A percentile compares a stretch with the other conserved stretches of the same genome.
phyloP scores from a whole-genome alignment of 2,329 filamentous ascomycete species.

The Xylaria arbuscula region DNA sequence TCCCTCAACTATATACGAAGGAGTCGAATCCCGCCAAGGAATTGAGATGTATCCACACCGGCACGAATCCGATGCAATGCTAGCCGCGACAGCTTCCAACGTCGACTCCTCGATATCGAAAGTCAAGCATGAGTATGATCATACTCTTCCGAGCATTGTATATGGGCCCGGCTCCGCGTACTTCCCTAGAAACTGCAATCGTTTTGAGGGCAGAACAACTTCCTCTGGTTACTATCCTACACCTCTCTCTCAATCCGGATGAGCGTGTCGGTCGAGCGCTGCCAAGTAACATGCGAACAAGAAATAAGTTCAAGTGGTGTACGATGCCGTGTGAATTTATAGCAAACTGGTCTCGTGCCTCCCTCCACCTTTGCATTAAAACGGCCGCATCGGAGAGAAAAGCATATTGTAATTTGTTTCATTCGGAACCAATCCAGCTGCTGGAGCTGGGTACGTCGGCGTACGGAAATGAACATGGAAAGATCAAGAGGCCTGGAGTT shows the following conservation, averaged over 20 bases:
- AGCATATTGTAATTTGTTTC: conserved; percentile 45
- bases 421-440: conserved; percentile 33
- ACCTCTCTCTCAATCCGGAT: conserved; percentile 61
- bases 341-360: conserved; percentile 30
- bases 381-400: conserved; percentile 43
- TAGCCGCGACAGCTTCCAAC: conserved; percentile 49
- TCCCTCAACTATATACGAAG: conserved; percentile 62
- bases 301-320: conserved; percentile 31
- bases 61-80: conserved; percentile 48
- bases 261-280: conserved; percentile 10
- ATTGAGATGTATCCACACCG: conserved; percentile 63
- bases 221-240: conserved; percentile 67
- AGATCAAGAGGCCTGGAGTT: conserved; percentile 38
- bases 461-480: conserved; percentile 43
- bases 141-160: conserved; percentile 60
- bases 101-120: conserved; percentile 53
- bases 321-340: conserved; percentile 35
- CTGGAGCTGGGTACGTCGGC: conserved; percentile 41
- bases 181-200: conserved; percentile 57
- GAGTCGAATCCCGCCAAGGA: conserved; percentile 55
- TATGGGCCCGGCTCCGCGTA: conserved; percentile 58
- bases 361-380: conserved; percentile 41
- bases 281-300: conserved; percentile 16
- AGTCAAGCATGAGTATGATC: conserved; percentile 63
- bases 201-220: conserved; percentile 64